Evolutionary conservation across 345 rosid species (phyloP).

Genomic region (Durio zibethinus): DNA sequence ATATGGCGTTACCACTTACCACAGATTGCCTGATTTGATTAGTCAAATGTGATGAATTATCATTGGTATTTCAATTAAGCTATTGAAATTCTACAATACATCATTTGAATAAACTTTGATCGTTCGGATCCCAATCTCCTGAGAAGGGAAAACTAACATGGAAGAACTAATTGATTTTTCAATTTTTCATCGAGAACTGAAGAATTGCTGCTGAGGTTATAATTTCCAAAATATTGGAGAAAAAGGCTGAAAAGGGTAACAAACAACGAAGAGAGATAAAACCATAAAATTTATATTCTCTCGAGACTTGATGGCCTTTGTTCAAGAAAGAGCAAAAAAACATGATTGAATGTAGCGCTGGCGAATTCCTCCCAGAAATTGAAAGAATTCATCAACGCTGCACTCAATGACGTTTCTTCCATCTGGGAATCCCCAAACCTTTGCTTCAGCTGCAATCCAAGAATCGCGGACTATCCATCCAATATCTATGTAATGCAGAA

Average conservation of each 20-base stretch:
- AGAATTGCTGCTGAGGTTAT: background rate
- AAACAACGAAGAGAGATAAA: background rate
- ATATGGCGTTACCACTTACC: background rate
- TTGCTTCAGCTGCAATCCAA: conserved; percentile 5
- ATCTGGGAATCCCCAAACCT: conserved; percentile 23
- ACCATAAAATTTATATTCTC: background rate
- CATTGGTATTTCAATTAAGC: background rate
- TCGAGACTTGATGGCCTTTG: background rate
- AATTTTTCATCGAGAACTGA: background rate
- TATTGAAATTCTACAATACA: background rate
- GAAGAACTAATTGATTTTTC: background rate
- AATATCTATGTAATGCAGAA: background rate
- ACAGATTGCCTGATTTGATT: background rate
- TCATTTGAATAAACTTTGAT: background rate
- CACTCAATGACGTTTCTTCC: conserved; percentile 55
- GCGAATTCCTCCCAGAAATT: conserved; percentile 15
- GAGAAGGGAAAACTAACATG: background rate
- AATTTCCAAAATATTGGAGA: background rate
- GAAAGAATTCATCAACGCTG: conserved; percentile 51
- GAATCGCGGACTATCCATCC: background rate
- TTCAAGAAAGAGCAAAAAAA: conserved; percentile 26
- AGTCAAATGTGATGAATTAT: background rate
- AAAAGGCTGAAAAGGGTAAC: background rate
- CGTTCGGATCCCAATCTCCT: background rate
- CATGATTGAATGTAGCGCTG: conserved; percentile 44